Conservation (phyloP, 2,329 filamentous ascomycete species). For the Dothistroma pini region DNA sequence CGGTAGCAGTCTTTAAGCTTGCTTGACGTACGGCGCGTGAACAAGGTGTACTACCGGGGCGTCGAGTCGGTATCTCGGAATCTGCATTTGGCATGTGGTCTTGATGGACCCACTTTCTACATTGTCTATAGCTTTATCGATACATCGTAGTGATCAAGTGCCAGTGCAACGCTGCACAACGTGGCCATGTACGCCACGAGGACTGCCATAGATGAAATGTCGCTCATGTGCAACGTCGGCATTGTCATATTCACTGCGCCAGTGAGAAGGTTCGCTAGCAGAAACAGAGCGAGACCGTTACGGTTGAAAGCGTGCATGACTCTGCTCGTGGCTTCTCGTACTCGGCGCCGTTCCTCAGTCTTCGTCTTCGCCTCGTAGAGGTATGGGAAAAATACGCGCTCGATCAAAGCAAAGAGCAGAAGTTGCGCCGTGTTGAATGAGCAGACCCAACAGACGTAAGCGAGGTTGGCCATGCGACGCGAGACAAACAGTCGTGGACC, state of each 20-base stretch:
- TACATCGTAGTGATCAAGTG: constrained; percentile 61
- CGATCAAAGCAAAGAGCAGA: constrained; percentile 70
- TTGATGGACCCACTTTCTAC: background rate
- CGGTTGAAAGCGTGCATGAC: constrained; percentile 83
- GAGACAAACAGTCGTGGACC: constrained; percentile 76
- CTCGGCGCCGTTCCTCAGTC: constrained; percentile 60
- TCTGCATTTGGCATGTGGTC: background rate
- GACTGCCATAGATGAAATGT: constrained; percentile 65
- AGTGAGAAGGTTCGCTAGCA: constrained; percentile 84
- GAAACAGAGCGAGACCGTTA: constrained; percentile 80
- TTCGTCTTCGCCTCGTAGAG: constrained; percentile 57
- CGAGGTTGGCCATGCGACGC: constrained; percentile 83
- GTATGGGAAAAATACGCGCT: constrained; percentile 72
- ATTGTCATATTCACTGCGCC: constrained; percentile 85
- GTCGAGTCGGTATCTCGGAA: background rate
- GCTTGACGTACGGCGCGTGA: background rate
- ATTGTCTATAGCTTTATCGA: constrained; percentile 63
- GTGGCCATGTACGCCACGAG: constrained; percentile 67
- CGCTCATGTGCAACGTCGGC: constrained; percentile 70
- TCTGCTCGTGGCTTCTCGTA: constrained; percentile 68
- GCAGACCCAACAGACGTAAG: constrained; percentile 90
- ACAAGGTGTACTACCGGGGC: background rate
- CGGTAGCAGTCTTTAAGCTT: background rate
- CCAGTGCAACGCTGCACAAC: constrained; percentile 65
- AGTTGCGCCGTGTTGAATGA: constrained; percentile 87